Conservation (phyloP, 805 yeast species). For the Ogataea philodendri region DNA sequence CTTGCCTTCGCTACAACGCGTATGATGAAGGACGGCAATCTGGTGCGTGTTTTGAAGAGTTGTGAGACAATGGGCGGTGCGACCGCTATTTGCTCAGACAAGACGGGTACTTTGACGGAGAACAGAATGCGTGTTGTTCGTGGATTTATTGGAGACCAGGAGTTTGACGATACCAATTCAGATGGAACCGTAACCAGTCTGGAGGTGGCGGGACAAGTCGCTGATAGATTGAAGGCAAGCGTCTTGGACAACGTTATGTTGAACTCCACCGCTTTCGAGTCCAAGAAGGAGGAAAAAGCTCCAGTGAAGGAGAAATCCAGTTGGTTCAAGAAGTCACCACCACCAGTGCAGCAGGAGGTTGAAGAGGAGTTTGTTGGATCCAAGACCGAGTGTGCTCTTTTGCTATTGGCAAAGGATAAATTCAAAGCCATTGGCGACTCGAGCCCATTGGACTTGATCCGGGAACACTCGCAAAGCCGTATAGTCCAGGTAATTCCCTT, state of each 20-base stretch:
- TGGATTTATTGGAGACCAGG: conserved; percentile 62
- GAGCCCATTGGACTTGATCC: conserved; percentile 42
- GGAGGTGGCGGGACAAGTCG: conserved; percentile 5
- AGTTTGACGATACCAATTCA: conserved; percentile 50
- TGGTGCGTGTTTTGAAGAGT: conserved; percentile 88
- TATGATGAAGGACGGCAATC: conserved; percentile 94
- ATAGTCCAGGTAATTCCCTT: conserved; percentile 80
- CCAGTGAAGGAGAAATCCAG: conserved; percentile 77
- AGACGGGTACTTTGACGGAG: conserved; percentile 95
- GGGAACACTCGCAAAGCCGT: conserved; percentile 38
- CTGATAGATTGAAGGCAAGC: conserved; percentile 25
- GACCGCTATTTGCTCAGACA: conserved; percentile 94
- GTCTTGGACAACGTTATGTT: conserved; percentile 59
- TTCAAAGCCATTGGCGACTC: conserved; percentile 45
- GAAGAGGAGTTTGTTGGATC: conserved; percentile 78
- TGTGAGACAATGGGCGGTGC: conserved; percentile 99
- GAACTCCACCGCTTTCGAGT: conserved; percentile 91
- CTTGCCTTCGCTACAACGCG: conserved; percentile 97
- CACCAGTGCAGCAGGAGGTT: conserved; percentile 3
- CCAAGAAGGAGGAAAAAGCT: conserved; percentile 53
- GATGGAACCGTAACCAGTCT: conserved; percentile 4
- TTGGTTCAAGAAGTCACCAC: conserved; percentile 32
- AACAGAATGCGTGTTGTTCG: conserved; percentile 88
- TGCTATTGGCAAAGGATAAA: conserved; percentile 60
- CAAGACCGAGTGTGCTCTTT: conserved; percentile 89